Conservation (phyloP, 768 basidiomycete genomes). For the Suillus sp. region DNA sequence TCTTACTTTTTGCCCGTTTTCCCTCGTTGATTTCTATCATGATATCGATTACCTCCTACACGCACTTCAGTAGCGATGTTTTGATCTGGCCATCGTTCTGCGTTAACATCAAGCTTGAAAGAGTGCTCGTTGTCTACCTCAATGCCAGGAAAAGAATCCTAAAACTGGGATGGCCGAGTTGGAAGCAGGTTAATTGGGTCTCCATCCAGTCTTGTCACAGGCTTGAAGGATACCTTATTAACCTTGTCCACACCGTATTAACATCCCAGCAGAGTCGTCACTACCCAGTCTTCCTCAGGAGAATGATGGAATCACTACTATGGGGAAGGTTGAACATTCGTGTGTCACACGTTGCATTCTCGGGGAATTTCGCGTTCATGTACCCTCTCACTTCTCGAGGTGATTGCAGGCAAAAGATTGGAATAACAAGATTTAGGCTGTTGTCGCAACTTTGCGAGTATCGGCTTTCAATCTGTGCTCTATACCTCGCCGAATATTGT, state of each 20-base stretch:
- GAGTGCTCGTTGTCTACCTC: not conserved
- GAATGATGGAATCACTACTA: not conserved
- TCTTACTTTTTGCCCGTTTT: too few species aligned
- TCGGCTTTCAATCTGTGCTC: not conserved
- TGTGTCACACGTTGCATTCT: not conserved
- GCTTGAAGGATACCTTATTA: not conserved
- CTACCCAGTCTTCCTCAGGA: not conserved
- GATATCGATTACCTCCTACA: too few species aligned
- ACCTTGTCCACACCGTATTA: not conserved
- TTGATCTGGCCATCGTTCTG: not conserved
- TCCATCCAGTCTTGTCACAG: not conserved
- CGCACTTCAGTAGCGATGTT: not conserved
- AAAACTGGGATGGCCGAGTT: not conserved
- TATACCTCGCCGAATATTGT: not conserved
- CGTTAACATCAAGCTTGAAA: not conserved
- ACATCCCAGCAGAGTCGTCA: not conserved
- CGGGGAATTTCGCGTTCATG: not conserved
- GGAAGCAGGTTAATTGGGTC: not conserved
- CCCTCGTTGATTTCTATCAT: too few species aligned
- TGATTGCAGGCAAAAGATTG: not conserved
- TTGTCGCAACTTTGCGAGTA: not conserved
- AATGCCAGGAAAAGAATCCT: not conserved
- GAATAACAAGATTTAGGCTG: not conserved
- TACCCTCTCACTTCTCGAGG: not conserved
- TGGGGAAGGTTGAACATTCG: not conserved